Evolutionary conservation across 129 eudicot species (phyloP), one percentile per base, ranked within the genome.

Genomic region (Tagetes erecta): DNA sequence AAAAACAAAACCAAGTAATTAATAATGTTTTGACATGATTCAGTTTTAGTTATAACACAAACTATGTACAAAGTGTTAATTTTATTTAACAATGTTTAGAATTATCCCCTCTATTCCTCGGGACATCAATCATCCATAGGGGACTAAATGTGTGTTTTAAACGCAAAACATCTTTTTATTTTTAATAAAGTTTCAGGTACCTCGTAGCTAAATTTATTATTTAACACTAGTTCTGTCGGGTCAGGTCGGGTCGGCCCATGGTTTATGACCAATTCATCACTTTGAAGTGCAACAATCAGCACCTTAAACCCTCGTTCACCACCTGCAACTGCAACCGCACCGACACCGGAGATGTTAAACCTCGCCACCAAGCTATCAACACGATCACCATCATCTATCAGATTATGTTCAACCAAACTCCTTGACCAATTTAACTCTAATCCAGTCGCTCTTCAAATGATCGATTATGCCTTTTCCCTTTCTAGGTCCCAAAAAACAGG

Each of bases 401-500:
- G 78, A 47, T 71, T 35, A 78, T 80, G 30, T 53, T 77, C 51
- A 9, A 66, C 73, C 65, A 38, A 55, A 63, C 78, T 4, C 77
- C 80, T 39, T 58, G 37, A 45, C 74, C 74, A 62, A 38, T 74
- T 83, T 59, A 70, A 75, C 12, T 76, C 83, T 52, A 84, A 82
- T 64, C 91, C 97, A 37, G 91, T 94, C 74, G 76, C 98, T 35
- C 37, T 80, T 39, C 86, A 90, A 71, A 94, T 91, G 87, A 90
- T 90, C 50, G 81, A 86, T 80, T 90, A 94, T 52, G 96, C 97
- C 13, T 78, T 87, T 14, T 84, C 88, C 55, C 93, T 88, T 65
- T 87, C 98, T 12, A 87, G 91, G 46, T 81, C 95, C 42, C 83
- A 84, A 8, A 94, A 85, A 76, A 74, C 98, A 86, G 98, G 97